Base-by-base conservation (phyloP, 2,329 filamentous ascomycete species). In the Teratosphaeria pseudoeucalypti region DNA sequence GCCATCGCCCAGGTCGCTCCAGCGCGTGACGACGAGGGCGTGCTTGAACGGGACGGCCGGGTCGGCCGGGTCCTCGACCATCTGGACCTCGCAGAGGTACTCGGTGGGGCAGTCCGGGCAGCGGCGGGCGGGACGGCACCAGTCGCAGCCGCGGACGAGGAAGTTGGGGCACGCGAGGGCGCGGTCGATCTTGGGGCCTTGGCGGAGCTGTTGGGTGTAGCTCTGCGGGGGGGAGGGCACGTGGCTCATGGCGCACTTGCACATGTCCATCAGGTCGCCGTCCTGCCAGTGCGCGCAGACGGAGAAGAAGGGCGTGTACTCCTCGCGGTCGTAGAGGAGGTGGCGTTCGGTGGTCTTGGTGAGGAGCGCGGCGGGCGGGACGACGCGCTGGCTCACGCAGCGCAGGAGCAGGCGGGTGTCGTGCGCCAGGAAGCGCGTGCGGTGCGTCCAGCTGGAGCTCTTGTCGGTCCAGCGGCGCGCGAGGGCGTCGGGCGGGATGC, bases 61-160 rank as follows among this genome's bases (percentile, higher is more conserved):
- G 64, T 81, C 74, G 32, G 67, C 66, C 27, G 61, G 57, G 62
- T 85, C 82, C 69, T 86, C 83, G 1, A 79, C 74, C 60, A 85
- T 73, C 62, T 82, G 83, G 6, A 85, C 68, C 67, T 86, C 83
- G 55, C 85, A 75, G 11, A 86, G 71, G 62, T 86, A 86, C 66
- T 86, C 83, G 0, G 81, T 81, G 1, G 83, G 82, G 68, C 83
- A 86, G 57, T 82, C 78, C 0, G 83, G 81, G 69, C 83, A 86
- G 34, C 83, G 74, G 3, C 83, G 76, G 75, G 84, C 83, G 2
- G 83, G 82, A 7, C 79, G 74, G 67, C 83, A 86, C 16, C 76
- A 72, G 1, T 76, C 75, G 66, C 83, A 86, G 6, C 82, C 73
- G 0, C 72, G 75, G 11, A 81, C 74, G 47, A 83, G 77, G 34